Base-by-base conservation (phyloP, 176 grass and related monocot species). In the Areca catechu region DNA sequence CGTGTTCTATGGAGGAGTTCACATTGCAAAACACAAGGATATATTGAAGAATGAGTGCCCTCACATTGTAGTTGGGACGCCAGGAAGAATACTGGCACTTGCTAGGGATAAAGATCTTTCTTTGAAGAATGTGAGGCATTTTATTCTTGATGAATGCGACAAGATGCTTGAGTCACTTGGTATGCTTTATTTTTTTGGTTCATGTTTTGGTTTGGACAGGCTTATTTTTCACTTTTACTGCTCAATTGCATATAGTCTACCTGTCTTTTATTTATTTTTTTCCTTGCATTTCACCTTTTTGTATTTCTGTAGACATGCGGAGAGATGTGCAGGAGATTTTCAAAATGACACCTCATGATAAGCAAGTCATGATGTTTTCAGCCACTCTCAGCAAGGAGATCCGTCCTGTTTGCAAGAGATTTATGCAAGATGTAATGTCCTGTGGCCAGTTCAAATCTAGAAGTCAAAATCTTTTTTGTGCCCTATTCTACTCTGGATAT, bases 341-440 rank as follows among this genome's bases (percentile, higher is more conserved):
- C 62, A 99, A 99, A 79, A 89, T 93, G 94, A 99, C 94, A 53
- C 94, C 94, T 57, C 94, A 93, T 71, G 94, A 99, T 61, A 99
- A 99, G 70, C 88, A 99, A 58, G 94, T 99, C 22, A 99, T 99
- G 94, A 99, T 99, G 94, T 93, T 99, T 77, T 99, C 94, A 58
- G 94, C 94, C 30, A 99, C 94, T 30, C 84, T 99, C 30, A 93
- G 94, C 88, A 93, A 93, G 79, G 88, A 93, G 79, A 99, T 99
- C 21, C 88, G 84, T 15, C 88, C 94, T 3, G 77, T 99, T 67
- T 99, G 94, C 84, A 93, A 99, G 72, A 87, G 79, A 70, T 93
- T 93, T 61, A 99, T 99, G 94, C 94, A 93, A 99, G 94, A 99
- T 89, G 94, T 99, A 99, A 99, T 99, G 48, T 70, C 60, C 65